Evolutionary conservation across 805 yeast species (phyloP).

Genomic region (Candida namnaoensis): DNA sequence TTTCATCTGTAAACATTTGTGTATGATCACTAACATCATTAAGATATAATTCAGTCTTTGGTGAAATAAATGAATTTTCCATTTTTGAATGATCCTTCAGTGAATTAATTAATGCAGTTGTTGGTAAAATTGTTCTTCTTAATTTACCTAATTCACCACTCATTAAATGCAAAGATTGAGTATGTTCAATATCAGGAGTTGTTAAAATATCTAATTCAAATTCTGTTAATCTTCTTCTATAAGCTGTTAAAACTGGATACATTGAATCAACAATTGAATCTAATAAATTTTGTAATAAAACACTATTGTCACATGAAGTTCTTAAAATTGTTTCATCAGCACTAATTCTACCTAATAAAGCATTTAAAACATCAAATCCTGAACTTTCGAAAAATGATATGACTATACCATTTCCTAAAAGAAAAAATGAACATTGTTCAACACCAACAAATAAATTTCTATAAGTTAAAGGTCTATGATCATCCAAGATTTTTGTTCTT

Average conservation of each 20-base stretch:
- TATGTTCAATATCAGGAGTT: constrained; percentile 40
- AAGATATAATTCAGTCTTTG: constrained; percentile 36
- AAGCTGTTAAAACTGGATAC: constrained; percentile 45
- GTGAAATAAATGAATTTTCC: constrained; percentile 24
- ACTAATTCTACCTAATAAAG: constrained; percentile 38
- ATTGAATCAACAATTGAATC: constrained; percentile 47
- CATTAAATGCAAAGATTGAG: constrained; percentile 44
- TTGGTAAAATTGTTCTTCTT: constrained; percentile 37
- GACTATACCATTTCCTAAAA: constrained; percentile 35
- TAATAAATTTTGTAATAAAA: constrained; percentile 43
- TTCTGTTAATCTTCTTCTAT: constrained; percentile 36
- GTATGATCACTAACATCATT: constrained; percentile 53
- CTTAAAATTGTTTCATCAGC: constrained; percentile 38
- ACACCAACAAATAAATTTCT: constrained; percentile 37
- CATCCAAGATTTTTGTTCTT: constrained; percentile 23
- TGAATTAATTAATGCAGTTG: constrained; percentile 36
- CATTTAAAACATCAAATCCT: constrained; percentile 42
- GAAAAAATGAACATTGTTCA: constrained; percentile 47
- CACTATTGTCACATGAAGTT: constrained; percentile 41
- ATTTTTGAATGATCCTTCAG: constrained; percentile 28
- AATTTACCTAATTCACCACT: constrained; percentile 42
- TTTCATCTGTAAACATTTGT: constrained; percentile 39
- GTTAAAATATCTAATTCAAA: constrained; percentile 43
- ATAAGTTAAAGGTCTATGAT: constrained; percentile 34
- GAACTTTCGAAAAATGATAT: constrained; percentile 51